phyloP scores from a whole-genome alignment of 1,284 basidiomycete species.

The Malassezia globosa region DNA sequence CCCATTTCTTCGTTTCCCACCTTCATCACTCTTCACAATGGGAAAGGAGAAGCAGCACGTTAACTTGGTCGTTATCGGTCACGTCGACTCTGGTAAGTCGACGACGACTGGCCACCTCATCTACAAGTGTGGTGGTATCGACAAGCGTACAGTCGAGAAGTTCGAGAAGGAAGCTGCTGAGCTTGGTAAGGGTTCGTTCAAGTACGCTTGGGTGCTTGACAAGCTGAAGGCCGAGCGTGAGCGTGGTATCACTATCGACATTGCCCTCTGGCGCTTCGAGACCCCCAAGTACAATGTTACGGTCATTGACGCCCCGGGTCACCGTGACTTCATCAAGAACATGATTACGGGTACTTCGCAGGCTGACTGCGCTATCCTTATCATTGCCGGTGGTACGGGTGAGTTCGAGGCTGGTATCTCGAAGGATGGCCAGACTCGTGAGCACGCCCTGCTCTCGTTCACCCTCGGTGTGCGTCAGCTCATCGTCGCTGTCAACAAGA shows the following conservation, averaged over 20 bases:
- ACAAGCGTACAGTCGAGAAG: conserved; percentile 99
- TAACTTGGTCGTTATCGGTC: conserved; percentile 48
- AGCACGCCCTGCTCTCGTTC: conserved; percentile 99
- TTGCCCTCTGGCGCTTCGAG: conserved; percentile 56
- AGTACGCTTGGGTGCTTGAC: conserved; percentile 95
- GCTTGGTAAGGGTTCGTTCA: conserved; percentile 99
- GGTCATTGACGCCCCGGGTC: conserved; percentile 97
- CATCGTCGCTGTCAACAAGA: conserved; percentile 99
- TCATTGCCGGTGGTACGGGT: conserved; percentile 97
- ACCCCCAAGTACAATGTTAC: conserved; percentile 50
- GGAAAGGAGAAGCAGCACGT: conserved; percentile 33
- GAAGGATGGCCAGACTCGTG: conserved; percentile 99
- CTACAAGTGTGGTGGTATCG: conserved; percentile 99
- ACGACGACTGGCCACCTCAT: conserved; percentile 99
- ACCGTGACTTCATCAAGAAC: conserved; percentile 99
- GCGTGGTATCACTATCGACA: conserved; percentile 99
- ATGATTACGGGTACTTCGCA: conserved; percentile 75
- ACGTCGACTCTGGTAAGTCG: conserved; percentile 62
- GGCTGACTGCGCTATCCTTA: conserved; percentile 98
- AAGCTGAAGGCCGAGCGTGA: conserved; percentile 98
- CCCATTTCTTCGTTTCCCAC: conserved; percentile 7
- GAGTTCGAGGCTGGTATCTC: conserved; percentile 99
- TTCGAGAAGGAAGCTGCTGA: conserved; percentile 99
- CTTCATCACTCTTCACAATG: conserved; percentile 12
- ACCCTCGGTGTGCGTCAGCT: conserved; percentile 99